phyloP scores from a whole-genome alignment of 371 early-diverging fungal species.

The Gilbertella persicaria region DNA sequence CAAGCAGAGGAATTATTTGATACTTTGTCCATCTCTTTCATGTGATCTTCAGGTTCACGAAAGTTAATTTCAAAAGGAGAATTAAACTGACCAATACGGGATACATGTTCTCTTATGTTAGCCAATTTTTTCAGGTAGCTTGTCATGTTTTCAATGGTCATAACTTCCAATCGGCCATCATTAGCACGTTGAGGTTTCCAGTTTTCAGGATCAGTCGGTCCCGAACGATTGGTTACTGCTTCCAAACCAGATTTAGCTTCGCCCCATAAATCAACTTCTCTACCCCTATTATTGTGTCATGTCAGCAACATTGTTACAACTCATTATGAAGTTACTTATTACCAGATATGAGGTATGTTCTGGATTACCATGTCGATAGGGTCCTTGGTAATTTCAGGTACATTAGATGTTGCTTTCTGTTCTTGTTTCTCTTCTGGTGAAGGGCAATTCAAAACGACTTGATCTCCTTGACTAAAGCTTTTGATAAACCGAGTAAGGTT shows the following conservation, averaged over 20 bases:
- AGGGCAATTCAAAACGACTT: constrained; percentile 21
- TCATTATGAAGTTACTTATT: too few relatives aligned
- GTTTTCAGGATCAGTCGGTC: constrained; percentile 27
- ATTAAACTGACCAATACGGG: constrained; percentile 45
- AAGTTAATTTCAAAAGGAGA: constrained; percentile 39
- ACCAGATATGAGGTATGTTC: constrained; percentile 49
- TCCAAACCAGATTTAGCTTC: constrained; percentile 35
- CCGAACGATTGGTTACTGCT: constrained; percentile 23
- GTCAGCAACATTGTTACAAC: too few relatives aligned
- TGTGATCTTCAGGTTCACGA: constrained; percentile 19
- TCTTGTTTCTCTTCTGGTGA: constrained; percentile 8
- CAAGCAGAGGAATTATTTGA: not conserved
- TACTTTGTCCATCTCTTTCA: constrained; percentile 6
- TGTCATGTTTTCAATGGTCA: constrained; percentile 31
- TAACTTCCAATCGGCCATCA: constrained; percentile 38
- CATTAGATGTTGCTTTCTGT: not conserved
- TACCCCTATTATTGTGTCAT: constrained; percentile 24
- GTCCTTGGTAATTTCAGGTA: constrained; percentile 20
- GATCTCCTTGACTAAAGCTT: constrained; percentile 26
- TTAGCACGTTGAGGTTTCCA: constrained; percentile 43
- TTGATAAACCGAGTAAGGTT: constrained; percentile 53
- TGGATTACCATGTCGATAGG: constrained; percentile 48
- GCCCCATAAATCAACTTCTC: constrained; percentile 46
- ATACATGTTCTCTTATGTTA: constrained; percentile 42
- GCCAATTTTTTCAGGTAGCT: constrained; percentile 49